Evolutionary conservation across 208 protist species (phyloP).

Genomic region (Naegleria gruberi): DNA sequence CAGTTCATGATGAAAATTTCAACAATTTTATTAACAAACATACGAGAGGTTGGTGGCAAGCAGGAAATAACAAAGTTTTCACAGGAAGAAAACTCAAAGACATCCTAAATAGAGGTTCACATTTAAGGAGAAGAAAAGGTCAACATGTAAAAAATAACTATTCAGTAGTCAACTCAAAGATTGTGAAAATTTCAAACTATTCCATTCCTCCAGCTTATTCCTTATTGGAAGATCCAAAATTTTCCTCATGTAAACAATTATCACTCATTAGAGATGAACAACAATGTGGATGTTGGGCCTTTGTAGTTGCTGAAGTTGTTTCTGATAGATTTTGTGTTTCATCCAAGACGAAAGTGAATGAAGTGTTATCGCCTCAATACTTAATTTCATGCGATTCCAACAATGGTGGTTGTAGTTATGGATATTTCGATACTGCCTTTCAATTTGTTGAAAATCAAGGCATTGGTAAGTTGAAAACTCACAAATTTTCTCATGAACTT

Average conservation of each 20-base stretch:
- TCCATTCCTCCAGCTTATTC: background rate
- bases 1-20: background rate
- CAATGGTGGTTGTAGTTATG: slow-evolving; percentile 37
- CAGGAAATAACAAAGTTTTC: background rate
- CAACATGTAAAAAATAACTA: background rate
- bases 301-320: slow-evolving; percentile 63
- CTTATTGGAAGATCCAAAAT: background rate
- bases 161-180: background rate
- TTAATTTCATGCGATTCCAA: slow-evolving; percentile 35
- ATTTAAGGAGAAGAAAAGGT: background rate
- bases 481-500: background rate
- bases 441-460: background rate
- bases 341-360: slow-evolving; percentile 42
- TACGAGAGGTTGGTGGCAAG: background rate
- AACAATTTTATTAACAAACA: background rate
- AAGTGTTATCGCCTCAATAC: slow-evolving; percentile 35
- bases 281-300: slow-evolving; percentile 77
- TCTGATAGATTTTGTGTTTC: slow-evolving; percentile 73
- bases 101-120: too few relatives aligned
- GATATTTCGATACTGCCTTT: slow-evolving; percentile 27
- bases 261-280: background rate
- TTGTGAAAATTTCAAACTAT: background rate
- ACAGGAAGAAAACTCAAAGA: background rate
- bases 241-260: background rate
- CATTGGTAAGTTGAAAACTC: background rate